Percentiles rank a stretch among this genome's conserved stretches.
Evolutionary conservation across 2,329 filamentous ascomycete genomes (phyloP).

Genomic region (Colletotrichum eleusines): DNA sequence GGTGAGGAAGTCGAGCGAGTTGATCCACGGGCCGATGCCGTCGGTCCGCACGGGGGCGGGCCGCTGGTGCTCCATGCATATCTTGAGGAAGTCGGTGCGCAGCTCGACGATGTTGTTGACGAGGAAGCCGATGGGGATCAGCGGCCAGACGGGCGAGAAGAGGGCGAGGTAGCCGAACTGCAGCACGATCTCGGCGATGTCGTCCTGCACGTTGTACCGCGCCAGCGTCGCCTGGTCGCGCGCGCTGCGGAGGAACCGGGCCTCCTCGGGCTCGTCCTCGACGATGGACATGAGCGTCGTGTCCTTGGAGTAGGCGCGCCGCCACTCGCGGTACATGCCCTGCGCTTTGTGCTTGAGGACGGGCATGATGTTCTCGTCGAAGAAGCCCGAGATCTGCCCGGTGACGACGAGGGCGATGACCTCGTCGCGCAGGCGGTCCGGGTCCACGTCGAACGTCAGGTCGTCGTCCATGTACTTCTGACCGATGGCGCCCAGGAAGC

Average conservation of each 20-base stretch:
- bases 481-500: slow-evolving; percentile 58
- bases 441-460: slow-evolving; percentile 72
- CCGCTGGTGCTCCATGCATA: slow-evolving; percentile 79
- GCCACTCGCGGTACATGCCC: slow-evolving; percentile 59
- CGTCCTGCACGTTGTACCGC: slow-evolving; percentile 78
- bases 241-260: slow-evolving; percentile 71
- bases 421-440: slow-evolving; percentile 75
- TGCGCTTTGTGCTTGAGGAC: slow-evolving; percentile 71
- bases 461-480: slow-evolving; percentile 61
- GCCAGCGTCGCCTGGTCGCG: slow-evolving; percentile 76
- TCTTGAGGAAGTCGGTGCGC: slow-evolving; percentile 81
- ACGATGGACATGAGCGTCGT: slow-evolving; percentile 59
- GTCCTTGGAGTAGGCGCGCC: slow-evolving; percentile 52
- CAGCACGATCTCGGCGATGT: slow-evolving; percentile 79
- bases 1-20: slow-evolving; percentile 74
- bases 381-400: slow-evolving; percentile 77
- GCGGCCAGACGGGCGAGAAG: slow-evolving; percentile 81
- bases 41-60: slow-evolving; percentile 77
- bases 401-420: slow-evolving; percentile 82
- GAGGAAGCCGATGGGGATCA: slow-evolving; percentile 78
- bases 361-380: slow-evolving; percentile 78
- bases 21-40: slow-evolving; percentile 80
- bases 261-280: slow-evolving; percentile 73
- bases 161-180: slow-evolving; percentile 81
- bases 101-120: slow-evolving; percentile 84